Conservation (phyloP, 1,284 basidiomycete genomes). For the Cryptococcus hybrid region DNA sequence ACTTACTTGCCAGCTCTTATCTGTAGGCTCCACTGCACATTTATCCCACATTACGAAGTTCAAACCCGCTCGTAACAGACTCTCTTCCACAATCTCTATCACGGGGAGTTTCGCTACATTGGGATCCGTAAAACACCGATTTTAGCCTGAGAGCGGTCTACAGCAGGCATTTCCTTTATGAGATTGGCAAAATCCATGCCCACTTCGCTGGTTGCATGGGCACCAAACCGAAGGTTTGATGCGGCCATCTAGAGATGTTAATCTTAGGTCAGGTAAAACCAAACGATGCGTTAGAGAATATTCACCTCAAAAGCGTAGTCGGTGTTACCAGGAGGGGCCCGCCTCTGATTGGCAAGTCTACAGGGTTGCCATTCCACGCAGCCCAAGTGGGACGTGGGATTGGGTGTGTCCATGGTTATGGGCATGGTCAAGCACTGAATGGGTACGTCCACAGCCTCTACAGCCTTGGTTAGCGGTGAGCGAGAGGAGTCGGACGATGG, state of each 20-base stretch:
- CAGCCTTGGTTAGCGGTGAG: conserved; percentile 42
- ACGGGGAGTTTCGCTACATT: conserved; percentile 78
- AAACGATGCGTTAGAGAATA: conserved; percentile 2
- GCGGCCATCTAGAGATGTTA: conserved; percentile 68
- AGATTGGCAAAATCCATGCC: conserved; percentile 54
- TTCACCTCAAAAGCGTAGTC: conserved; percentile 94
- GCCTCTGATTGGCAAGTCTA: conserved; percentile 55
- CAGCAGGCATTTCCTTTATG: conserved; percentile 29
- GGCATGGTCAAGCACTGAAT: conserved; percentile 29
- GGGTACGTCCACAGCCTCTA: conserved; percentile 42
- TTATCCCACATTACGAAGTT: conserved; percentile 80
- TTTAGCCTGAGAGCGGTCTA: conserved; percentile 52
- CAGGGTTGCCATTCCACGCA: conserved; percentile 66
- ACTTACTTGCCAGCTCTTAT: conserved; percentile 57
- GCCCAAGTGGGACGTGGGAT: conserved; percentile 1
- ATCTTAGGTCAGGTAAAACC: neutral
- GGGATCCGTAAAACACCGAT: conserved; percentile 89
- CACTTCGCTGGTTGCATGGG: conserved; percentile 85
- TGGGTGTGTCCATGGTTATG: conserved; percentile 7
- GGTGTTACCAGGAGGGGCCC: conserved; percentile 57
- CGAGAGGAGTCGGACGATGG: conserved; percentile 36
- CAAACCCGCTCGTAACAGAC: conserved; percentile 37
- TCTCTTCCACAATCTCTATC: conserved; percentile 63
- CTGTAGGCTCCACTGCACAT: conserved; percentile 87
- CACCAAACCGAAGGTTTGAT: conserved; percentile 82